Base-by-base conservation (phyloP, 257 asterid genomes). In the Thymus mandschuricus region DNA sequence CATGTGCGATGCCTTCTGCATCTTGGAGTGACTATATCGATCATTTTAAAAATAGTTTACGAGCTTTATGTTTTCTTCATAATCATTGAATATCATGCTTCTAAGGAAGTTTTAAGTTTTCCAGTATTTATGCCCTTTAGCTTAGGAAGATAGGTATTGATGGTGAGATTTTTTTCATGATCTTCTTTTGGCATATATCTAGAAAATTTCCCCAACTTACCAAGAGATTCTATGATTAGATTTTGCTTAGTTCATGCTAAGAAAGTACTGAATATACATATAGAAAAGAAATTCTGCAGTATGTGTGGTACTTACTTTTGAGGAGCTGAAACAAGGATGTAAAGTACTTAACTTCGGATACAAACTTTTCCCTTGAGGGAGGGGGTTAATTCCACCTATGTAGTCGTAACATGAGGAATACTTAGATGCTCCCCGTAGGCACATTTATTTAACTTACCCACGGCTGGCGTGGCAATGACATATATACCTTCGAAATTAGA, bases 51-150 rank as follows among this genome's bases (percentile, higher is more conserved):
- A 21, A 59, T 52, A 50, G 3, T 12, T 13, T 40, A 30, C 3
- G 6, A 10, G 31, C 54, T 66, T 44, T 71, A 28, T 6, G 9
- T 43, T 60, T 15, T 54, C 57, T 49, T 40, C 48, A n/a, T 72
- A 63, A 71, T 41, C 30, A 29, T 38, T 64, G 35, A 48, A 30
- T 33, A 65, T 64, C 48, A 65, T 46, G 72, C 54, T 72, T 63
- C 50, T 62, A 41, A 13, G 63, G 34, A 51, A 40, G 45, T 46
- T 7, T 12, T 64, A 62, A 2, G 58, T 12, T 71, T 50, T 70
- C 49, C 10, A 12, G 33, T 49, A 48, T 8, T 35, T 7, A 60
- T 60, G 27, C n/a, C 41, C 58, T 0, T 10, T 28, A 45, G 27
- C 68, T 44, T 10, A 11, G 48, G 28, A 60, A 34, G 68, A 50